Percentiles rank a stretch among this genome's conserved stretches.
These are phyloP conservation scores for Phyllosticta citrichinensis DNA, from an alignment of 2,329 filamentous ascomycete genomes.

Conservation along the genomic window DNA sequence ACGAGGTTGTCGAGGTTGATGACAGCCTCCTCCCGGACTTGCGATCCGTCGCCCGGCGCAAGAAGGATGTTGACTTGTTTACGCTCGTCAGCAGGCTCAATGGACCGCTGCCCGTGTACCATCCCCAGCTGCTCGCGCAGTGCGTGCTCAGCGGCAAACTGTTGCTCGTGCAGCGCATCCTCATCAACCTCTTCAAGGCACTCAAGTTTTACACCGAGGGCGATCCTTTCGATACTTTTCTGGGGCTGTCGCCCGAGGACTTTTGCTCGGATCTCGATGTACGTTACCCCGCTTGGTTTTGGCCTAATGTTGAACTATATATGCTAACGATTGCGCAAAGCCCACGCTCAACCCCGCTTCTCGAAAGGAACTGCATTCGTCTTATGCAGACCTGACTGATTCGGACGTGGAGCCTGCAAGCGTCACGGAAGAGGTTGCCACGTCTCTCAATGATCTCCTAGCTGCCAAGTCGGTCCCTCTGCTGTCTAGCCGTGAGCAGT, in stretches of 20 bases:
- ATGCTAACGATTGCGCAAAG: constrained; percentile 12
- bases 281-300: constrained; percentile 13
- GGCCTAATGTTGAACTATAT: background rate
- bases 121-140: constrained; percentile 82
- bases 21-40: constrained; percentile 50
- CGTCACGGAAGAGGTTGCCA: constrained; percentile 62
- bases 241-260: constrained; percentile 46
- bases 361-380: constrained; percentile 40
- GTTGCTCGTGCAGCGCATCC: constrained; percentile 57
- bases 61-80: constrained; percentile 59
- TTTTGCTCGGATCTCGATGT: constrained; percentile 40
- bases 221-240: constrained; percentile 67
- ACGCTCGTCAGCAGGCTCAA: constrained; percentile 76
- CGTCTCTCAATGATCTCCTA: constrained; percentile 65
- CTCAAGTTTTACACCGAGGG: constrained; percentile 78
- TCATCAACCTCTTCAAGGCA: constrained; percentile 62
- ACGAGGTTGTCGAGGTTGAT: constrained; percentile 59
- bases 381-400: constrained; percentile 42
- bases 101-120: constrained; percentile 78
- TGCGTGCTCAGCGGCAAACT: constrained; percentile 75
- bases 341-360: constrained; percentile 29
- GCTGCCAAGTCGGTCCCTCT: constrained; percentile 65
- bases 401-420: constrained; percentile 47
- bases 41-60: constrained; percentile 38
- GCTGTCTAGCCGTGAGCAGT: constrained; percentile 76